phyloP scores from a whole-genome alignment of 2,329 filamentous ascomycete species.

The Tolypocladium nubicola region DNA sequence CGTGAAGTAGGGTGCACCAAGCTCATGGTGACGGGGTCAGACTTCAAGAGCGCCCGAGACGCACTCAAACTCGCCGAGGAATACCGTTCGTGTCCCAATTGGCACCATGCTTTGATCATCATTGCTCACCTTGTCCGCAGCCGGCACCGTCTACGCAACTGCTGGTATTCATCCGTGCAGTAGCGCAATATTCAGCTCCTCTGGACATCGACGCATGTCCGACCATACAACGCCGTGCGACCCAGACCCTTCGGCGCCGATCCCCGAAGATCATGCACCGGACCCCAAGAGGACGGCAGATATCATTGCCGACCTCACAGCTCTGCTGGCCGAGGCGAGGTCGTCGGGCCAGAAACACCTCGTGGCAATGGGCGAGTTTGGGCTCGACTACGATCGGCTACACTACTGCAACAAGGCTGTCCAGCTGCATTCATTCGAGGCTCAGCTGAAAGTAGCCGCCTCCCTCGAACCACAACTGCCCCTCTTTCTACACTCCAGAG shows the following conservation, averaged over 20 bases:
- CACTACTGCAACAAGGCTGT: constrained; percentile 68
- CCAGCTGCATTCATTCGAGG: constrained; percentile 76
- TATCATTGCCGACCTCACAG: constrained; percentile 50
- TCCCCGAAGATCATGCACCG: constrained; percentile 35
- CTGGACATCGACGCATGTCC: constrained; percentile 28
- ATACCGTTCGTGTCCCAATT: constrained; percentile 49
- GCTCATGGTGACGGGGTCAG: constrained; percentile 88
- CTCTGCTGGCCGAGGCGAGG: constrained; percentile 51
- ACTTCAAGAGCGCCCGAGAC: constrained; percentile 65
- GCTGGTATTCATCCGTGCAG: constrained; percentile 91
- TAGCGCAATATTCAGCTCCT: constrained; percentile 63
- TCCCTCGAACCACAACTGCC: constrained; percentile 63
- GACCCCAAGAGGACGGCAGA: constrained; percentile 31
- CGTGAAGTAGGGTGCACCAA: constrained; percentile 72
- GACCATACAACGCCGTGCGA: constrained; percentile 38
- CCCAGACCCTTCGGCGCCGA: constrained; percentile 35
- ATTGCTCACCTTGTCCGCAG: constrained; percentile 27
- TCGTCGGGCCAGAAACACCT: constrained; percentile 30
- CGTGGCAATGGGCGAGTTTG: constrained; percentile 88
- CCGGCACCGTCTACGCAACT: constrained; percentile 76
- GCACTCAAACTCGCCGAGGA: constrained; percentile 64
- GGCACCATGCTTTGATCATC: neutral
- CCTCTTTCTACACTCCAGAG: constrained; percentile 84
- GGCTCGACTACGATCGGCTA: constrained; percentile 89
- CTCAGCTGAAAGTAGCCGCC: constrained; percentile 70